Base-by-base conservation (phyloP, 2,329 filamentous ascomycete species). In the Hyphodiscus sp. region DNA sequence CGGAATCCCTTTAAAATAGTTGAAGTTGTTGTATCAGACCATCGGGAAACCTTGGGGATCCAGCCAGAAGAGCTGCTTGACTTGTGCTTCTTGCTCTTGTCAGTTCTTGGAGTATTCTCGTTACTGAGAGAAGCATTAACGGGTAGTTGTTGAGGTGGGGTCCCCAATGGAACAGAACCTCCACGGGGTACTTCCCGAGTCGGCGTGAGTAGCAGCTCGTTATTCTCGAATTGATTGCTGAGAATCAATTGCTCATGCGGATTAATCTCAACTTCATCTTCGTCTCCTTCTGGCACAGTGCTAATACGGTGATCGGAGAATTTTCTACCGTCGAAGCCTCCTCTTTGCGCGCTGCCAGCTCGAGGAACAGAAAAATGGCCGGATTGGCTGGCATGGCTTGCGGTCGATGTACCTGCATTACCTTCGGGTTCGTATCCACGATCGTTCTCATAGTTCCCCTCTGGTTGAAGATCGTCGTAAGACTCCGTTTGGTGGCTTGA, bases 1-100 rank as follows among this genome's bases (percentile, higher is more conserved):
- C 86, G 82, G 68, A 91, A 87, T 42, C 86, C 87, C 62, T 87
- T 86, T 45, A 89, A 85, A 44, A 91, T 83, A 56, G 90, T 95
- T 0, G 91, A 96, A 3, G 91, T 82, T 0, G 94, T 99, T 1
- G 92, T 97, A 73, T 95, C 94, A 0, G 92, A 97, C 94, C 94
- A 99, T 44, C 94, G 83, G 6, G 94, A 97, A 58, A 96, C 91
- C 74, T 95, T 96, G 20, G 91, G 91, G 57, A 95, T 87, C 76
- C 82, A 84, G 49, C 80, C 76, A 0, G 88, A 89, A 0, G 90
- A 94, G 54, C 84, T 83, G 66, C 81, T 87, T 1, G 89, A 92
- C 69, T 95, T 95, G 73, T 95, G 88, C 73, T 95, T 96, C 69
- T 87, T 89, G 58, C 82, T 80, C 71, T 88, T 90, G 6, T 89